Percentiles rank a stretch among this genome's conserved stretches.
phyloP scores from a whole-genome alignment of 805 yeast species.

The Cyberlindnera maritima region DNA sequence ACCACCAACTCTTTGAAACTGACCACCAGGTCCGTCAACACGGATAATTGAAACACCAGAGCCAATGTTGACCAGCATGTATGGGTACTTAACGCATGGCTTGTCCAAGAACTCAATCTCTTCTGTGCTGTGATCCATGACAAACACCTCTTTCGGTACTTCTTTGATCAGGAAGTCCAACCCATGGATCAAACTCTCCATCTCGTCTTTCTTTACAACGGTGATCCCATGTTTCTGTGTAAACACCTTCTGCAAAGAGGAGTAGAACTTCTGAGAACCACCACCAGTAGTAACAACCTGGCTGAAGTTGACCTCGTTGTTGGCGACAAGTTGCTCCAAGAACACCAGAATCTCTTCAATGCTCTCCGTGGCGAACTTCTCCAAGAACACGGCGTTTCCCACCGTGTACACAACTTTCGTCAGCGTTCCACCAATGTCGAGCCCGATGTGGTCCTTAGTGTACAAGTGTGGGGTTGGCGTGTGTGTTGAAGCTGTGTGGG shows the following conservation, averaged over 20 bases:
- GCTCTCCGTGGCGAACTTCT: constrained; percentile 63
- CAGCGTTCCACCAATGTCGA: constrained; percentile 94
- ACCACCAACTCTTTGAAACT: constrained; percentile 86
- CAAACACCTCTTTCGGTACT: constrained; percentile 84
- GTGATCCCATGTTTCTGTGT: constrained; percentile 36
- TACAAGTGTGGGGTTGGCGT: too few relatives aligned
- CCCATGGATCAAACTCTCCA: constrained; percentile 91
- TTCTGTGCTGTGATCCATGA: constrained; percentile 53
- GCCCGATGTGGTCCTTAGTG: constrained; percentile 55
- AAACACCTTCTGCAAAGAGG: constrained; percentile 45
- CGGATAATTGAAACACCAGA: constrained; percentile 94
- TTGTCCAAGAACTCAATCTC: constrained; percentile 24
- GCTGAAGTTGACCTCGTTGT: constrained; percentile 38
- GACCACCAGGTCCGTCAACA: constrained; percentile 74
- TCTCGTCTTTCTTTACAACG: constrained; percentile 72
- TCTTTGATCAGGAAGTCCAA: constrained; percentile 86
- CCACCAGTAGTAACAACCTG: constrained; percentile 94
- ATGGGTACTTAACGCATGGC: constrained; percentile 59
- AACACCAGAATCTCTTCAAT: constrained; percentile 57
- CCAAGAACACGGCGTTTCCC: constrained; percentile 62
- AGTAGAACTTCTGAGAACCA: constrained; percentile 84
- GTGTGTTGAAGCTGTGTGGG: not conserved
- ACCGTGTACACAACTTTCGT: constrained; percentile 75
- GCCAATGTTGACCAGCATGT: constrained; percentile 88
- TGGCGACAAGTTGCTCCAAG: constrained; percentile 44